Evolutionary conservation across 1,139 yeast species (phyloP).

Genomic region (Komagataea norvegica): DNA sequence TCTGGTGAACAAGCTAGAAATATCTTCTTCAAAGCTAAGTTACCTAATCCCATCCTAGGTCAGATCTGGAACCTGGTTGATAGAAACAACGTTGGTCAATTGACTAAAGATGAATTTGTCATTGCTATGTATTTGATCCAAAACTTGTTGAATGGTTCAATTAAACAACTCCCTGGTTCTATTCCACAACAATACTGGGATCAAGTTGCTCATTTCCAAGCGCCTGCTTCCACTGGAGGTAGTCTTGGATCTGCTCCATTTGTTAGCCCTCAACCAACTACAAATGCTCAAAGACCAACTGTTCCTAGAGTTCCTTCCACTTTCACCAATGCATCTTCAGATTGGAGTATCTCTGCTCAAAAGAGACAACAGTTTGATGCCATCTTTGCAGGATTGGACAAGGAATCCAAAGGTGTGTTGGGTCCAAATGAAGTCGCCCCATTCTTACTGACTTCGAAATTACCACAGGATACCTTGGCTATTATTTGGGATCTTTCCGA

Average conservation of each 20-base stretch:
- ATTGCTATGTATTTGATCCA: slow-evolving; percentile 96
- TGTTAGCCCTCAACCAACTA: slow-evolving; percentile 27
- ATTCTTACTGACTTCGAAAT: slow-evolving; percentile 81
- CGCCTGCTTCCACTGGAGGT: slow-evolving; percentile 23
- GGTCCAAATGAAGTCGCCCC: slow-evolving; percentile 81
- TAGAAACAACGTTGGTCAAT: slow-evolving; percentile 63
- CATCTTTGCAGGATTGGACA: slow-evolving; percentile 75
- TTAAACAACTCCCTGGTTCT: slow-evolving; percentile 62
- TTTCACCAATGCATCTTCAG: slow-evolving; percentile 53
- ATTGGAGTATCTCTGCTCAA: slow-evolving; percentile 66
- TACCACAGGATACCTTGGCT: slow-evolving; percentile 82
- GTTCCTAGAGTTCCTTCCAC: slow-evolving; percentile 30
- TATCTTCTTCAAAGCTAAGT: slow-evolving; percentile 81
- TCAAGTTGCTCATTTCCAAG: slow-evolving; percentile 32
- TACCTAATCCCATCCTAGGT: slow-evolving; percentile 72
- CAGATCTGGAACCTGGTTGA: slow-evolving; percentile 90
- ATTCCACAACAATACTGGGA: slow-evolving; percentile 70
- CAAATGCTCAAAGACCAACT: slow-evolving; percentile 27
- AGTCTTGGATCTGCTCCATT: slow-evolving; percentile 15
- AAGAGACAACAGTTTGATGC: slow-evolving; percentile 76
- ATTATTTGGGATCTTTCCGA: slow-evolving; percentile 94
- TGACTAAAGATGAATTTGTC: slow-evolving; percentile 70
- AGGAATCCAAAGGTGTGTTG: slow-evolving; percentile 54
- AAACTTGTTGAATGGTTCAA: slow-evolving; percentile 62
- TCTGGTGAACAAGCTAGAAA: slow-evolving; percentile 76